Percentiles rank a stretch among this genome's conserved stretches.
Evolutionary conservation across 2,329 filamentous ascomycete species (phyloP).

Genomic region (Calonectria hawksworthii): DNA sequence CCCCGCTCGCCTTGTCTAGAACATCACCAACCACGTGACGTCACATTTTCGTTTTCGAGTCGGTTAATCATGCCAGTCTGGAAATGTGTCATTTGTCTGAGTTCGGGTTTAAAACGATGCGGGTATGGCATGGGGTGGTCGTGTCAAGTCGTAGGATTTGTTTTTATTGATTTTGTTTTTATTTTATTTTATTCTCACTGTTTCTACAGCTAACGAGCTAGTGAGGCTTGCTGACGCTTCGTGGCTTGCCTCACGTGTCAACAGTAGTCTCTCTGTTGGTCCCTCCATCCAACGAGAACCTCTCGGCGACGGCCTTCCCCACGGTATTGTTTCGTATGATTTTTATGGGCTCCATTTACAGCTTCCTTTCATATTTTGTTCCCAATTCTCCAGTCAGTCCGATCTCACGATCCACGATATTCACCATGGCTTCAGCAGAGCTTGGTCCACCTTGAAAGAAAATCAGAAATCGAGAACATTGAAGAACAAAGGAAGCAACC

Average conservation of each 20-base stretch:
- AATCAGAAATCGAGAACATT: neutral
- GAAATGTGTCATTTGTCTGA: neutral
- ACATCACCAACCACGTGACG: conserved; percentile 1
- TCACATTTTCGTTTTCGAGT: neutral
- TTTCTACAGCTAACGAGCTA: neutral
- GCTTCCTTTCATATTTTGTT: neutral
- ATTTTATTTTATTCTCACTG: neutral
- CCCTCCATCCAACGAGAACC: neutral
- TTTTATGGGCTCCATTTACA: neutral
- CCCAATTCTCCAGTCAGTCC: neutral
- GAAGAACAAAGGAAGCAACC: neutral
- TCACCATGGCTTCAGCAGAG: neutral
- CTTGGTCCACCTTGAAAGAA: neutral
- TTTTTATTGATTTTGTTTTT: neutral
- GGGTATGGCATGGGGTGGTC: neutral
- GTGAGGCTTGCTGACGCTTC: neutral
- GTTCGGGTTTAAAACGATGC: neutral
- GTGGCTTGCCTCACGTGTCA: neutral
- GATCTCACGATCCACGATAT: neutral
- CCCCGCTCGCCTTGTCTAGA: neutral
- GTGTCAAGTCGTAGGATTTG: neutral
- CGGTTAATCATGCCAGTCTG: neutral
- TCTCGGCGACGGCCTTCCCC: neutral
- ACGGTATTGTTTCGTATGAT: neutral
- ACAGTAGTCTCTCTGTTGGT: neutral